Percentiles rank a stretch among this genome's conserved stretches.
These are phyloP conservation scores for Sphaceloma murrayae DNA, from an alignment of 2,329 filamentous ascomycete genomes.

Conservation along the genomic window DNA sequence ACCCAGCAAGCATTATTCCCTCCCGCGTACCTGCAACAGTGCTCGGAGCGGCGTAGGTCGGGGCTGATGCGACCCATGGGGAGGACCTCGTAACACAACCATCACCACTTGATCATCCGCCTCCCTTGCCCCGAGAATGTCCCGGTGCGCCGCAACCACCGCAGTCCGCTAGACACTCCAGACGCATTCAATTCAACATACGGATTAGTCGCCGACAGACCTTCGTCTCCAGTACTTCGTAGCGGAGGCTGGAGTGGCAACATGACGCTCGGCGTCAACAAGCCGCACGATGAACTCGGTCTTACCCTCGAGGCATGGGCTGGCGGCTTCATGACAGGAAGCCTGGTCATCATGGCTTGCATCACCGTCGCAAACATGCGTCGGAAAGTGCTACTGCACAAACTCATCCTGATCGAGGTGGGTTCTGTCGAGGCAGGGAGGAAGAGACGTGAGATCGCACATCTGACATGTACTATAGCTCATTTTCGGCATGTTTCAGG, in stretches of 20 bases:
- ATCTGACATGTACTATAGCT: conserved; percentile 33
- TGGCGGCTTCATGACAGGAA: conserved; percentile 28
- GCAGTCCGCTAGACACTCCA: too few relatives aligned
- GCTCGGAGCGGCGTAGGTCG: too few relatives aligned
- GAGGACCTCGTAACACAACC: background rate
- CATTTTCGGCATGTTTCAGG: conserved; percentile 47
- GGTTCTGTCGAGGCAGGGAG: too few relatives aligned
- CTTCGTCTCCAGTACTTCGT: too few relatives aligned
- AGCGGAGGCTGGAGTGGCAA: background rate
- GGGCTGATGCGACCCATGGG: too few relatives aligned
- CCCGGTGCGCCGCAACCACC: background rate
- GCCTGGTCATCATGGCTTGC: conserved; percentile 40
- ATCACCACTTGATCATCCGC: background rate
- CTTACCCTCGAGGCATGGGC: conserved; percentile 21
- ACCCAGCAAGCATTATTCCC: too few relatives aligned
- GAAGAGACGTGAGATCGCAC: too few relatives aligned
- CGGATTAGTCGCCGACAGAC: too few relatives aligned
- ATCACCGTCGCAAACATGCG: conserved; percentile 43
- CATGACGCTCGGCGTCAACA: conserved; percentile 16
- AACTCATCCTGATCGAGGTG: conserved; percentile 43
- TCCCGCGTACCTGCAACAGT: too few relatives aligned
- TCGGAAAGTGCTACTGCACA: conserved; percentile 39
- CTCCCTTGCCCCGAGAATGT: background rate
- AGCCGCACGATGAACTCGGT: conserved; percentile 18
- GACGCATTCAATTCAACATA: background rate